Percentiles rank a stretch among this genome's conserved stretches.
phyloP scores from a whole-genome alignment of 2,329 filamentous ascomycete species.

The Lecanicillium sp. region DNA sequence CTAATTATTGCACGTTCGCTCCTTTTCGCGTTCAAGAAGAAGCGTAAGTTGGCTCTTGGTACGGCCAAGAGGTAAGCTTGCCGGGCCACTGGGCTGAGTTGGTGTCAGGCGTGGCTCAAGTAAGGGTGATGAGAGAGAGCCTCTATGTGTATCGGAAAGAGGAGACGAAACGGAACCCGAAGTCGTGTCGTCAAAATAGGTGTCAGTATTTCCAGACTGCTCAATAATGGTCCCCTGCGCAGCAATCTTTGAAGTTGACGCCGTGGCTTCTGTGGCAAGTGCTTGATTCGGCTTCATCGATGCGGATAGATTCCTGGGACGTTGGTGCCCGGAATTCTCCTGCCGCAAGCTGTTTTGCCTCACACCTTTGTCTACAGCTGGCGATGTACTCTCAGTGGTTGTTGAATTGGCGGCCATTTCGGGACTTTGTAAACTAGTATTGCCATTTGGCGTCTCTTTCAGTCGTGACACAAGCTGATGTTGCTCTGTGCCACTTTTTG shows the following conservation, averaged over 20 bases:
- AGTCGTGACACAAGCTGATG: no score
- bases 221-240: constrained; percentile 37
- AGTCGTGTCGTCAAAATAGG: constrained; percentile 11
- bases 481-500: no score
- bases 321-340: no score
- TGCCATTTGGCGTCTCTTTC: no score
- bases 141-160: no score
- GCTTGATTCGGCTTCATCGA: constrained; percentile 14
- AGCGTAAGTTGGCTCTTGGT: constrained; percentile 54
- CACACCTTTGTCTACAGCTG: no score
- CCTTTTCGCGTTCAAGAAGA: constrained; percentile 46
- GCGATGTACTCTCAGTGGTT: no score
- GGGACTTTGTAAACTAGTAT: no score
- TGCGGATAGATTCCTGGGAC: constrained; percentile 10
- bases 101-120: constrained; percentile 11
- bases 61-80: constrained; percentile 40
- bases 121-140: no score
- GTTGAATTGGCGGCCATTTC: no score
- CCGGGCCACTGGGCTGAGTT: constrained; percentile 9
- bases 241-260: constrained; percentile 32
- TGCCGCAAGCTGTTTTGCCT: no score
- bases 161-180: no score
- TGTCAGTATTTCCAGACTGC: constrained; percentile 21
- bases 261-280: constrained; percentile 26
- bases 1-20: constrained; percentile 17